These are phyloP conservation scores for Wallacemonas sp. DNA, from an alignment of 208 protist genomes.

Conservation along the genomic window DNA sequence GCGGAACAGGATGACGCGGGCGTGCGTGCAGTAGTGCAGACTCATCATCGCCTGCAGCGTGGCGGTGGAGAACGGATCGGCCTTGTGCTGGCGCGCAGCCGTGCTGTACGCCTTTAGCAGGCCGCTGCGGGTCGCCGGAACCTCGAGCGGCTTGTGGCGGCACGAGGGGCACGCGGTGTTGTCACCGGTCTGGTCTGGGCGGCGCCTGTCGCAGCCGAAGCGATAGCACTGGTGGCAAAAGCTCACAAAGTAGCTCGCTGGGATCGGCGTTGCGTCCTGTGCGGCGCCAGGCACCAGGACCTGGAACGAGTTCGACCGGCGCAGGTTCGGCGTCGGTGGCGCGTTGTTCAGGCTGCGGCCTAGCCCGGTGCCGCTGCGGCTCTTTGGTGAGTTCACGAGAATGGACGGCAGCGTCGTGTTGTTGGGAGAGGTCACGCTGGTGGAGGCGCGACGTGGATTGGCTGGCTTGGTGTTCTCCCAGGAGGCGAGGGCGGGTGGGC, in stretches of 20 bases:
- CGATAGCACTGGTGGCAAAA: constrained; percentile 2
- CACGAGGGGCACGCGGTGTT: neutral
- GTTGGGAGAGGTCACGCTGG: no score
- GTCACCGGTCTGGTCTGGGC: neutral
- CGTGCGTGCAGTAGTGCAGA: constrained; percentile 4
- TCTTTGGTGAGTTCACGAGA: no score
- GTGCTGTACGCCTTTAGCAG: neutral
- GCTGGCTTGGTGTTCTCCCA: neutral
- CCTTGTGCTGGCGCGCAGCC: neutral
- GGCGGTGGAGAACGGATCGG: neutral
- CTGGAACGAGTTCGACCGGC: neutral
- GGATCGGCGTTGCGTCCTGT: neutral
- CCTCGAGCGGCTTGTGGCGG: neutral
- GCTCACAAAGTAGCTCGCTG: neutral
- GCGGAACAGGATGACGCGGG: neutral
- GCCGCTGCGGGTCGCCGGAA: neutral
- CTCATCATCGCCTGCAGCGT: constrained; percentile 1
- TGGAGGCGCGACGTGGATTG: neutral
- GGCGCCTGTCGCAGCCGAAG: neutral
- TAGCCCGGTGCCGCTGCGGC: no score
- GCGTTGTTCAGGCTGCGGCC: no score
- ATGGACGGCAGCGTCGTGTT: no score
- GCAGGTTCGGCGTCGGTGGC: neutral
- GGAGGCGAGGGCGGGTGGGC: neutral
- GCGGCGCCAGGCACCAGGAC: neutral